phyloP scores from a whole-genome alignment of 2,329 filamentous ascomycete species.

The Ophiosphaerella narmari region DNA sequence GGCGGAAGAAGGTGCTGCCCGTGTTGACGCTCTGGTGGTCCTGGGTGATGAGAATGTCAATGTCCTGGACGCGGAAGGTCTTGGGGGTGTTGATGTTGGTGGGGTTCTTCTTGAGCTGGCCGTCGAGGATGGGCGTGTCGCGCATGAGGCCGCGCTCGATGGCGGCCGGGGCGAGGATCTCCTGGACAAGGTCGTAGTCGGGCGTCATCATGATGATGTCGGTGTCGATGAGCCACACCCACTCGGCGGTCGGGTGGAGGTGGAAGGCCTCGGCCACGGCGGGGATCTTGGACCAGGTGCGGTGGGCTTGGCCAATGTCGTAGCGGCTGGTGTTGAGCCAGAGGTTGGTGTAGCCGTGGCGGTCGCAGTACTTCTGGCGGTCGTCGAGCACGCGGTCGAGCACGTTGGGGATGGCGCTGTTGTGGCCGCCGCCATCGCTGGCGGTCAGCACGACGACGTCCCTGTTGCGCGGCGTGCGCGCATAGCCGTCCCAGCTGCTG shows the following conservation, averaged over 20 bases:
- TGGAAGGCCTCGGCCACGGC: slow-evolving; percentile 48
- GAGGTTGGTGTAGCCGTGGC: slow-evolving; percentile 46
- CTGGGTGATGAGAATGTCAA: slow-evolving; percentile 48
- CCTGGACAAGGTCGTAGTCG: slow-evolving; percentile 33
- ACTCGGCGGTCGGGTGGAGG: slow-evolving; percentile 45
- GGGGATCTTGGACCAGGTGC: slow-evolving; percentile 49
- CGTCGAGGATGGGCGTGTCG: slow-evolving; percentile 33
- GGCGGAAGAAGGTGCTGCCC: slow-evolving; percentile 47
- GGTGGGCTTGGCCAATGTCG: slow-evolving; percentile 43
- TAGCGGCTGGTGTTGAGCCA: slow-evolving; percentile 50
- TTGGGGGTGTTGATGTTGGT: slow-evolving; percentile 33
- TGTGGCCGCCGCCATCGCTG: slow-evolving; percentile 49
- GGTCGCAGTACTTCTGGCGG: slow-evolving; percentile 43
- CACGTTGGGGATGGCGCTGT: slow-evolving; percentile 46
- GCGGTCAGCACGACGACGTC: slow-evolving; percentile 48
- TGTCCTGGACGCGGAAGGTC: slow-evolving; percentile 36
- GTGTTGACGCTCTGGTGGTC: slow-evolving; percentile 49
- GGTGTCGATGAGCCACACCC: slow-evolving; percentile 50
- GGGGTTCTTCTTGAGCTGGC: slow-evolving; percentile 32
- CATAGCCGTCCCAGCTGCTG: slow-evolving; percentile 34
- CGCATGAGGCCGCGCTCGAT: slow-evolving; percentile 35
- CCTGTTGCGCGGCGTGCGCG: slow-evolving; percentile 36
- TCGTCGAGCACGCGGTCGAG: slow-evolving; percentile 41
- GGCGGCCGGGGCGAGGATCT: slow-evolving; percentile 41
- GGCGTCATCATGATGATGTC: slow-evolving; percentile 50